Evolutionary conservation across 345 rosid genomes (phyloP), one percentile per base, ranked within the genome.

Genomic region (Brassica carinata): DNA sequence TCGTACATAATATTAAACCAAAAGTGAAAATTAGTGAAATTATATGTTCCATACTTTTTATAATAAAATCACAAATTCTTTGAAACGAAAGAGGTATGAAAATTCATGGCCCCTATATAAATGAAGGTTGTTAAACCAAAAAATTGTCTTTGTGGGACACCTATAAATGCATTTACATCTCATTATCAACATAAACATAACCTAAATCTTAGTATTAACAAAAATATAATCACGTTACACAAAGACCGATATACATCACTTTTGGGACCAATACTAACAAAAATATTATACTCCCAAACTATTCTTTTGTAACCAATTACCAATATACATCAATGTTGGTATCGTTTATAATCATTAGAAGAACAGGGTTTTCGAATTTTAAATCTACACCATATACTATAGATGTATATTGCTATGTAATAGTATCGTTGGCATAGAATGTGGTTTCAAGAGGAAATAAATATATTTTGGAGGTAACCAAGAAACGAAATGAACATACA

Each of bases 41-140:
- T n/a, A n/a, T n/a, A n/a, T n/a, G n/a, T n/a, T n/a, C n/a, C n/a
- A n/a, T n/a, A n/a, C n/a, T n/a, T n/a, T n/a, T n/a, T n/a, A 4
- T 48, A 48, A 14, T 13, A 53, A 53, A 53, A n/a, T 15, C 59
- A 53, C 59, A 53, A 53, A 53, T 53, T 53, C 59, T 53, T 55
- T 55, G 23, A 5, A 18, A 57, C 9, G 26, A 26, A 10, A 8
- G 14, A 27, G 34, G 73, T 43, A 1, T 79, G 45, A 43, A 67
- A 78, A 73, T 65, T 67, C 36, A 59, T 67, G 64, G 53, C 73
- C 73, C 53, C 4, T 73, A 64, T 67, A 67, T 53, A 53, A n/a
- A n/a, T 58, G n/a, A 59, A 29, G 59, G 69, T 59, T 73, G 78
- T 51, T 74, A 51, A 64, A 74, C 75, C 57, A 74, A 9, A 29